A percentile compares a stretch with the other conserved stretches of the same genome.
These are phyloP conservation scores for Trichosanthes cucumerina DNA, from an alignment of 306 rosid genomes.

Conservation along the genomic window DNA sequence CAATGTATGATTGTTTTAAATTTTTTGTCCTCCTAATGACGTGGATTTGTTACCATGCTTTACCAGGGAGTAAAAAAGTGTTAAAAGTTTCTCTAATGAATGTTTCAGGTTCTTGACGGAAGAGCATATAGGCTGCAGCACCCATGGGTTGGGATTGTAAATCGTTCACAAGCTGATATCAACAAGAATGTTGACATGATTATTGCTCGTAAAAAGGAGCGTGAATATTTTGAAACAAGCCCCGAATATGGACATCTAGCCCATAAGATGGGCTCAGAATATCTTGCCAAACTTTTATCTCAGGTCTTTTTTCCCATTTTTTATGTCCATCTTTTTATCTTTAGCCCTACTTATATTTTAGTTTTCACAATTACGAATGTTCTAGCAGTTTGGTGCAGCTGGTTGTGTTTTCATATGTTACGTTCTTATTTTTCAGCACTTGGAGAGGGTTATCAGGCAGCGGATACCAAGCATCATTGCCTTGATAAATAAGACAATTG, in stretches of 20 bases:
- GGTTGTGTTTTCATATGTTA: slow-evolving; percentile 10
- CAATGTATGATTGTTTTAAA: slow-evolving; percentile 1
- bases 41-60: slow-evolving; percentile 2
- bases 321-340: slow-evolving; percentile 8
- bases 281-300: slow-evolving; percentile 94
- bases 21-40: background rate
- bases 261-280: slow-evolving; percentile 95
- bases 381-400: slow-evolving; percentile 7
- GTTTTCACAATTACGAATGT: background rate
- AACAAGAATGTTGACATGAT: slow-evolving; percentile 93
- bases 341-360: background rate
- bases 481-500: slow-evolving; percentile 84
- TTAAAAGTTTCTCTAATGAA: slow-evolving; percentile 18
- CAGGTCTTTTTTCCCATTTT: slow-evolving; percentile 36
- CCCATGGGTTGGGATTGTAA: slow-evolving; percentile 99
- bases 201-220: slow-evolving; percentile 83
- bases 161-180: slow-evolving; percentile 98
- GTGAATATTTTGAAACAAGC: slow-evolving; percentile 86
- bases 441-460: slow-evolving; percentile 96
- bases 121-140: slow-evolving; percentile 86
- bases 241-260: slow-evolving; percentile 97
- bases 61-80: slow-evolving; percentile 1
- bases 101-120: slow-evolving; percentile 86
- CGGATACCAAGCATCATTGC: slow-evolving; percentile 94
- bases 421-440: slow-evolving; percentile 48